Conservation (phyloP, 2,329 filamentous ascomycete genomes). For the Fusarium robinianum region DNA sequence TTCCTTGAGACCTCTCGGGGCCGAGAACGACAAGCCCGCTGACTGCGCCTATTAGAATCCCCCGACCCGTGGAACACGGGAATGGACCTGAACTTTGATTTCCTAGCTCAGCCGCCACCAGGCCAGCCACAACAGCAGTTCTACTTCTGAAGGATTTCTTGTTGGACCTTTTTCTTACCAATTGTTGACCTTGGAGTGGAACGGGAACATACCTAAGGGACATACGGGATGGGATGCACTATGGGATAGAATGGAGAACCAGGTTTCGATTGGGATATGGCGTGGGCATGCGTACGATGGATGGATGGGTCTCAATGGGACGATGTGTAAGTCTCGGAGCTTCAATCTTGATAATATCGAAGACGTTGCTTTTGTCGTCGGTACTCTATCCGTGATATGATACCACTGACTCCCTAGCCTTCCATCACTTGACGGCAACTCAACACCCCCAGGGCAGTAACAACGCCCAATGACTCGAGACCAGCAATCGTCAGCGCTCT, state of each 20-base stretch:
- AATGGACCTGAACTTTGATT: slow-evolving; percentile 64
- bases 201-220: too few relatives aligned
- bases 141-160: slow-evolving; percentile 51
- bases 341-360: slow-evolving; percentile 22
- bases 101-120: slow-evolving; percentile 61
- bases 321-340: slow-evolving; percentile 12
- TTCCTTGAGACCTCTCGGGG: not conserved
- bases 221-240: too few relatives aligned
- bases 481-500: slow-evolving; percentile 48
- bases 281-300: slow-evolving; percentile 10
- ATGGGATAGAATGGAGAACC: not conserved
- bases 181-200: not conserved
- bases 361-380: slow-evolving; percentile 16
- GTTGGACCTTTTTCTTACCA: not conserved
- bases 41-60: slow-evolving; percentile 51
- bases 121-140: slow-evolving; percentile 63
- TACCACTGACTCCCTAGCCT: not conserved
- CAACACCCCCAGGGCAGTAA: not conserved
- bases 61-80: slow-evolving; percentile 63
- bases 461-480: not conserved
- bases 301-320: slow-evolving; percentile 14
- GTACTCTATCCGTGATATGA: slow-evolving; percentile 2
- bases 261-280: not conserved
- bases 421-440: slow-evolving; percentile 17
- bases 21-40: slow-evolving; percentile 9